Percentiles rank a stretch among this genome's conserved stretches.
These are phyloP conservation scores for Cordyceps militaris DNA, from an alignment of 2,329 filamentous ascomycete species.

Conservation along the genomic window DNA sequence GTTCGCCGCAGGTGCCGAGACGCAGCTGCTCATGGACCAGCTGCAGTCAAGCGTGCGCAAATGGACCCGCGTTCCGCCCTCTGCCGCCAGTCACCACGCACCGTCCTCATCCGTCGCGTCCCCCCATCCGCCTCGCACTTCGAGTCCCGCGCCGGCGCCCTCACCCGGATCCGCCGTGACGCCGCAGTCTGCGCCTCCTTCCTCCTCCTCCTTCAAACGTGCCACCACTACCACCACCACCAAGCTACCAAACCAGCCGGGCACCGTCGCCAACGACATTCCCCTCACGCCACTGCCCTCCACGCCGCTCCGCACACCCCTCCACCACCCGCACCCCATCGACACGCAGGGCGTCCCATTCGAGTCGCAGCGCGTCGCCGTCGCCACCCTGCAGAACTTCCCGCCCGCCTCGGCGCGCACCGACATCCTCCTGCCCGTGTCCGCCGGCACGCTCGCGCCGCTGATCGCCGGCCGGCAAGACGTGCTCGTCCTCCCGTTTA, in stretches of 20 bases:
- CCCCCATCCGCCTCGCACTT: neutral
- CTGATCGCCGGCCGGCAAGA: slow-evolving; percentile 45
- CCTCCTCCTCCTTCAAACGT: neutral
- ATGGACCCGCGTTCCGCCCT: slow-evolving; percentile 5
- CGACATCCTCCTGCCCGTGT: slow-evolving; percentile 47
- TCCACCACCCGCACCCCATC: slow-evolving; percentile 18
- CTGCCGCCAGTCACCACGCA: neutral
- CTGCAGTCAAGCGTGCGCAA: slow-evolving; percentile 16
- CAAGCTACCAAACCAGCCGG: neutral
- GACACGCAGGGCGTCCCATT: slow-evolving; percentile 25
- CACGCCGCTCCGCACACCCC: slow-evolving; percentile 22
- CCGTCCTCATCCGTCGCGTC: neutral
- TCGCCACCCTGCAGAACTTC: slow-evolving; percentile 41
- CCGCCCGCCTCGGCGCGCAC: slow-evolving; percentile 42
- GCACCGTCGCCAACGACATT: slow-evolving; percentile 4
- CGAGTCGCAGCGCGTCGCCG: slow-evolving; percentile 44
- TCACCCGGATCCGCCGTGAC: neutral
- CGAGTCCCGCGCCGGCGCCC: neutral
- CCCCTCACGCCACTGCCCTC: slow-evolving; percentile 4
- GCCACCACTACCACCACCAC: neutral
- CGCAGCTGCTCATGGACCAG: slow-evolving; percentile 28
- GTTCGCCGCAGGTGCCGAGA: slow-evolving; percentile 26
- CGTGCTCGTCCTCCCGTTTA: slow-evolving; percentile 50
- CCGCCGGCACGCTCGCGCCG: slow-evolving; percentile 37
- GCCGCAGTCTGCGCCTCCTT: neutral